Conservation (phyloP, 202 grass and related monocot species). For the Panicum hallii region DNA sequence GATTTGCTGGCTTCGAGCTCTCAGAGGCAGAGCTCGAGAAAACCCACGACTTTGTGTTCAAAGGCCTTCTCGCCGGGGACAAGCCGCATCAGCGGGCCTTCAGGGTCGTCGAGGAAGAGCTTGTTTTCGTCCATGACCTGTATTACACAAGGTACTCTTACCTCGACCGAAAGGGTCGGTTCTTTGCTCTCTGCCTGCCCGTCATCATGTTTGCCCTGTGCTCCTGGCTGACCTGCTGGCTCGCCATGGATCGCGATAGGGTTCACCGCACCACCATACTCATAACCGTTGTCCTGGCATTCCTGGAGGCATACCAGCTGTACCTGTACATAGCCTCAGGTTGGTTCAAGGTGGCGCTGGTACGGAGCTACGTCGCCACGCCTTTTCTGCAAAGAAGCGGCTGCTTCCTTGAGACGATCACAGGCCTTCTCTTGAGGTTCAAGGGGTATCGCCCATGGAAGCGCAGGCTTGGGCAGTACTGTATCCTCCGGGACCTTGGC, state of each 20-base stretch:
- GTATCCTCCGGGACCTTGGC: not conserved
- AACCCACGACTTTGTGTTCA: slow-evolving; percentile 16
- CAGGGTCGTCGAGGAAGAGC: slow-evolving; percentile 33
- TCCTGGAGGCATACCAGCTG: not conserved
- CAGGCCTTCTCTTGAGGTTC: not conserved
- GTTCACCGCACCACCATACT: not conserved
- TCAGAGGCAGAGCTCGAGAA: not conserved
- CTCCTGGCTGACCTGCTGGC: not conserved
- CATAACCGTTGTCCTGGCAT: not conserved
- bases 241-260: rapidly evolving
- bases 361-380: not conserved
- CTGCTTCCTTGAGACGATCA: not conserved
- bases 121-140: slow-evolving; percentile 8
- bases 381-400: not conserved
- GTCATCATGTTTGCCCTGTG: not conserved
- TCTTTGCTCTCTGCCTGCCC: not conserved
- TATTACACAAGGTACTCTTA: slow-evolving; percentile 21
- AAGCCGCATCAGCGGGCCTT: not conserved
- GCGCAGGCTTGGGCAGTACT: not conserved
- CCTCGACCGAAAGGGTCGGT: not conserved
- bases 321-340: slow-evolving; percentile 15
- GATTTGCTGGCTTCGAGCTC: not conserved
- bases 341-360: slow-evolving; percentile 23
- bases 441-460: not conserved
- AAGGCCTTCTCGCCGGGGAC: not conserved